These are phyloP conservation scores for Aspergillus awamori DNA, from an alignment of 2,329 filamentous ascomycete genomes.

Conservation along the genomic window DNA sequence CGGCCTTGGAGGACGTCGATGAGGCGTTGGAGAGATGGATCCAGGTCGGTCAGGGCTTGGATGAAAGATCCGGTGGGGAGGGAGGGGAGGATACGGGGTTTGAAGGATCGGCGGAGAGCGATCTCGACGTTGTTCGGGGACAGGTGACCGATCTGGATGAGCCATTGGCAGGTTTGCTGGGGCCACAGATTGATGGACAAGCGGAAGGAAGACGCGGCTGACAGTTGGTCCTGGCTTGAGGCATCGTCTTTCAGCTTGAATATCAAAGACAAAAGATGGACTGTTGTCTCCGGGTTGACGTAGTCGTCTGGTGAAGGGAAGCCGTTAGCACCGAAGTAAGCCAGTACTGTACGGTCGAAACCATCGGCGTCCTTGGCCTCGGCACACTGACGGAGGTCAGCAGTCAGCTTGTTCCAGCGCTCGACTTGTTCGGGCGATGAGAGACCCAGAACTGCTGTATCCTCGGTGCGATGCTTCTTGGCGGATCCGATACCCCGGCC, in stretches of 20 bases:
- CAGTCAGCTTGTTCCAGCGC: constrained; percentile 39
- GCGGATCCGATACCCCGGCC: constrained; percentile 44
- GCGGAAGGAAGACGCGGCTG: constrained; percentile 30
- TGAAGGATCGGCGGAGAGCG: constrained; percentile 40
- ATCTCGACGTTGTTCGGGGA: constrained; percentile 44
- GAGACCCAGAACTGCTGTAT: constrained; percentile 36
- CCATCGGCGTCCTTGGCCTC: constrained; percentile 30
- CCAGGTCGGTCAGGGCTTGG: constrained; percentile 43
- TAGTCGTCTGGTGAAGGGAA: constrained; percentile 31
- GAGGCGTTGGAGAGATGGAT: constrained; percentile 43
- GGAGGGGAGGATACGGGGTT: constrained; percentile 39
- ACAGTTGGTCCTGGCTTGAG: constrained; percentile 25
- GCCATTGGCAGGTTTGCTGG: constrained; percentile 43
- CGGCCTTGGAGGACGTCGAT: constrained; percentile 41
- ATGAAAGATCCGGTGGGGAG: constrained; percentile 44
- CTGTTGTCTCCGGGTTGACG: constrained; percentile 41
- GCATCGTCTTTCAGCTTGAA: constrained; percentile 34
- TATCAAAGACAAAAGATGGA: constrained; percentile 44
- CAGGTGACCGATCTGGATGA: constrained; percentile 43
- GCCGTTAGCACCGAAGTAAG: constrained; percentile 31
- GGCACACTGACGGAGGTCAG: constrained; percentile 32
- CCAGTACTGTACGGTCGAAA: constrained; percentile 41
- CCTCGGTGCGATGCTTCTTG: constrained; percentile 35
- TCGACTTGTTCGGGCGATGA: constrained; percentile 34
- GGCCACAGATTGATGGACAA: constrained; percentile 43